Conservation (phyloP, 805 yeast species). For the Candida schatavii region DNA sequence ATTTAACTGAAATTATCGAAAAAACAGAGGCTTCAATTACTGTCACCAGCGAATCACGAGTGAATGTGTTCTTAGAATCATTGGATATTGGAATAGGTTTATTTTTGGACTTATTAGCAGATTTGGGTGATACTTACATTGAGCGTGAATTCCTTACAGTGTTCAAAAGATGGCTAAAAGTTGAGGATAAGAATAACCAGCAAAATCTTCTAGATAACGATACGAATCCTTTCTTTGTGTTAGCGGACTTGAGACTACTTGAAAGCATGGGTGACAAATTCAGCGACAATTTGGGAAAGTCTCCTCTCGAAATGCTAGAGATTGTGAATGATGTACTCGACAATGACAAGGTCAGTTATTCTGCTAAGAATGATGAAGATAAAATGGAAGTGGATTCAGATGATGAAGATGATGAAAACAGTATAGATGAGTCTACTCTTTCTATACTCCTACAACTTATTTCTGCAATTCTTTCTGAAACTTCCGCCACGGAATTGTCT, state of each 20-base stretch:
- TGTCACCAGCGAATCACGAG: constrained; percentile 20
- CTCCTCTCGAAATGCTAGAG: constrained; percentile 56
- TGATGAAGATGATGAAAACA: constrained; percentile 15
- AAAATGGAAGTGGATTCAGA: constrained; percentile 28
- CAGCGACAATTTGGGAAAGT: constrained; percentile 52
- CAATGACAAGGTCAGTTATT: background rate
- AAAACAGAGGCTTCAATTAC: background rate
- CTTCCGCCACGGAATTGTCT: constrained; percentile 22
- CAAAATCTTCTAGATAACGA: constrained; percentile 15
- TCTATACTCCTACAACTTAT: constrained; percentile 33
- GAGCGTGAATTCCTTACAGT: constrained; percentile 48
- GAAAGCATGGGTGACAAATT: constrained; percentile 59
- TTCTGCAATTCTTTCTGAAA: constrained; percentile 35
- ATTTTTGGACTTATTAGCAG: constrained; percentile 43
- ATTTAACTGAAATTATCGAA: constrained; percentile 26
- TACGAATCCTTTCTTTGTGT: constrained; percentile 50
- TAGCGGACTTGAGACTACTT: constrained; percentile 61
- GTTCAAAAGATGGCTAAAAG: constrained; percentile 59
- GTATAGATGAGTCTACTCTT: constrained; percentile 14
- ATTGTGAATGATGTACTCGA: constrained; percentile 22
- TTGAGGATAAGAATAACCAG: constrained; percentile 5
- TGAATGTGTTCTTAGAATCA: constrained; percentile 22
- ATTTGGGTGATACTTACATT: constrained; percentile 46
- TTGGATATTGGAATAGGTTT: constrained; percentile 25
- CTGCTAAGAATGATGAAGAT: constrained; percentile 10